phyloP scores from a whole-genome alignment of 2,329 filamentous ascomycete species.

The Cladosporium sp. region DNA sequence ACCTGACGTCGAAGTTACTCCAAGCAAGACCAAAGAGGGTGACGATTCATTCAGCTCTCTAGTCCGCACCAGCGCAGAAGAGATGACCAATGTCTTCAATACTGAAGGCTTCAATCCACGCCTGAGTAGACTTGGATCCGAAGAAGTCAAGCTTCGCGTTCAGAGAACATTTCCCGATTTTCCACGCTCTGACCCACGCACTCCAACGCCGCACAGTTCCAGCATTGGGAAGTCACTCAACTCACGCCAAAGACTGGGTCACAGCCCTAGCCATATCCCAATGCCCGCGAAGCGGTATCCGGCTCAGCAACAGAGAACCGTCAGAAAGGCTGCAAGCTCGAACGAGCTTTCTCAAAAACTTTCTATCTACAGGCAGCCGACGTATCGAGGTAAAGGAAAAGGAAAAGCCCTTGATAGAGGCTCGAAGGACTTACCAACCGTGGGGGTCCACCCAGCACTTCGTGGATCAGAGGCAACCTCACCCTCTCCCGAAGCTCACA shows the following conservation, averaged over 20 bases:
- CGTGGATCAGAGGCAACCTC: not conserved
- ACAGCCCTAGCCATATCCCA: no score
- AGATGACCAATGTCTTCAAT: constrained; percentile 4
- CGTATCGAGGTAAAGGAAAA: not conserved
- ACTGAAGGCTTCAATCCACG: constrained; percentile 6
- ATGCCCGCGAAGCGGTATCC: not conserved
- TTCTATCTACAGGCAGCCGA: not conserved
- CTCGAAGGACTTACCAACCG: not conserved
- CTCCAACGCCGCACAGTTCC: not conserved
- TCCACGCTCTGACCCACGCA: not conserved
- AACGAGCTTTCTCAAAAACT: not conserved
- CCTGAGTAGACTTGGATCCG: constrained; percentile 5
- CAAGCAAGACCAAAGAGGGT: not conserved
- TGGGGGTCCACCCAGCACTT: not conserved
- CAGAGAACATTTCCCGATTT: not conserved
- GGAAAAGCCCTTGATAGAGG: no score
- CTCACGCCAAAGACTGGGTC: not conserved
- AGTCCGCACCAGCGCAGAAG: not conserved
- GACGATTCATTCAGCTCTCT: not conserved
- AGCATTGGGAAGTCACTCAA: not conserved
- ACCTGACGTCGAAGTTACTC: not conserved
- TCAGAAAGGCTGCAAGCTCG: not conserved
- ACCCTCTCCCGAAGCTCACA: not conserved
- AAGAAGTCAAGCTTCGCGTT: constrained; percentile 3
- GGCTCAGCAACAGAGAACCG: not conserved